Evolutionary conservation across 1,139 yeast genomes (phyloP).

Genomic region (Pichia inconspicua): DNA sequence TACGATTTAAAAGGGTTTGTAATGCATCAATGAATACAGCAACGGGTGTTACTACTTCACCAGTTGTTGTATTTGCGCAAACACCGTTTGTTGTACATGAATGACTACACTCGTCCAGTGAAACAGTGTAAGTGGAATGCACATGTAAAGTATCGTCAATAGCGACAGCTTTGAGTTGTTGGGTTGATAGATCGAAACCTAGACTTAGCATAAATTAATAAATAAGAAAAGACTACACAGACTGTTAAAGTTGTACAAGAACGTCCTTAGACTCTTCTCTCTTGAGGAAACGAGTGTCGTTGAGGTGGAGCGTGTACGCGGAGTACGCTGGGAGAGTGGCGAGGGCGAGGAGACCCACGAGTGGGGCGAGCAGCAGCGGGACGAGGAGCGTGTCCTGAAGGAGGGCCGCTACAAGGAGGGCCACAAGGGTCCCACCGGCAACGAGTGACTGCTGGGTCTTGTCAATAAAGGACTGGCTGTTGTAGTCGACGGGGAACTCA

Average conservation of each 20-base stretch:
- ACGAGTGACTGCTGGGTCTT: constrained; percentile 22
- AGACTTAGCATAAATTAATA: constrained; percentile 26
- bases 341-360: constrained; percentile 31
- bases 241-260: not conserved
- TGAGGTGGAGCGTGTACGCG: not conserved
- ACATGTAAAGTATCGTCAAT: constrained; percentile 43
- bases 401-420: constrained; percentile 40
- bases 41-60: constrained; percentile 71
- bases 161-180: constrained; percentile 73
- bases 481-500: constrained; percentile 41
- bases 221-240: too few relatives aligned
- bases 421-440: constrained; percentile 29
- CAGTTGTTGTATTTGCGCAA: constrained; percentile 39
- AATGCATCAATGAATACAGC: constrained; percentile 84
- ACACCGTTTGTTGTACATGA: constrained; percentile 66
- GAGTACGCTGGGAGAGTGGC: constrained; percentile 50
- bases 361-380: constrained; percentile 32
- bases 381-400: constrained; percentile 35
- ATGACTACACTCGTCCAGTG: constrained; percentile 53
- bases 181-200: constrained; percentile 87
- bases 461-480: constrained; percentile 46
- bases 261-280: not conserved
- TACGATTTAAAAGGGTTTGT: constrained; percentile 51
- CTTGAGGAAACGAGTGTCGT: not conserved
- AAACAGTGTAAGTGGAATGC: constrained; percentile 53